phyloP scores from a whole-genome alignment of 2,329 filamentous ascomycete species.

The Daldinia sp. region DNA sequence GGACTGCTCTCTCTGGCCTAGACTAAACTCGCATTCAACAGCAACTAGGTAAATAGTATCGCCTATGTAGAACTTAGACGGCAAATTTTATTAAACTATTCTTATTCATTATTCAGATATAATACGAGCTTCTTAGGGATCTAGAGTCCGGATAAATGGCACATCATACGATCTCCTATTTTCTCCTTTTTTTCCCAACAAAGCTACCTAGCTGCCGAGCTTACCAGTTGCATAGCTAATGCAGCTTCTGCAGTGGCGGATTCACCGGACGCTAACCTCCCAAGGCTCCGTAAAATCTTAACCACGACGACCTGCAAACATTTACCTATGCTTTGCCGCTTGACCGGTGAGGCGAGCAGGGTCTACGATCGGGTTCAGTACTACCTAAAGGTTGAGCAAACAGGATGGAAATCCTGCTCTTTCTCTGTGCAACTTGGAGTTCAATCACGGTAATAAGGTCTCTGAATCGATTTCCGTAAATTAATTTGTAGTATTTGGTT shows the following conservation, averaged over 20 bases:
- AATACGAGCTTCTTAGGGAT: background rate
- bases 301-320: background rate
- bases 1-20: background rate
- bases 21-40: background rate
- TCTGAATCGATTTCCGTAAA: background rate
- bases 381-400: background rate
- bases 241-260: slow-evolving; percentile 19
- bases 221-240: slow-evolving; percentile 15
- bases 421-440: background rate
- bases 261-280: background rate
- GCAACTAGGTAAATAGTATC: background rate
- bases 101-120: background rate
- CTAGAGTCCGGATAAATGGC: background rate
- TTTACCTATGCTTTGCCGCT: slow-evolving; percentile 4
- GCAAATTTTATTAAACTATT: background rate
- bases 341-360: slow-evolving; percentile 13
- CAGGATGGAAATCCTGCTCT: background rate
- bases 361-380: background rate
- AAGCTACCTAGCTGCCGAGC: slow-evolving; percentile 6
- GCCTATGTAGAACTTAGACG: background rate
- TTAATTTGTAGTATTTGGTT: background rate
- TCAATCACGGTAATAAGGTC: background rate
- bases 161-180: background rate
- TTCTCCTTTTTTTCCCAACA: background rate
- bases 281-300: background rate